Base-by-base conservation (phyloP, 1,139 yeast genomes). In the Kurtzmaniella quercitrusa region DNA sequence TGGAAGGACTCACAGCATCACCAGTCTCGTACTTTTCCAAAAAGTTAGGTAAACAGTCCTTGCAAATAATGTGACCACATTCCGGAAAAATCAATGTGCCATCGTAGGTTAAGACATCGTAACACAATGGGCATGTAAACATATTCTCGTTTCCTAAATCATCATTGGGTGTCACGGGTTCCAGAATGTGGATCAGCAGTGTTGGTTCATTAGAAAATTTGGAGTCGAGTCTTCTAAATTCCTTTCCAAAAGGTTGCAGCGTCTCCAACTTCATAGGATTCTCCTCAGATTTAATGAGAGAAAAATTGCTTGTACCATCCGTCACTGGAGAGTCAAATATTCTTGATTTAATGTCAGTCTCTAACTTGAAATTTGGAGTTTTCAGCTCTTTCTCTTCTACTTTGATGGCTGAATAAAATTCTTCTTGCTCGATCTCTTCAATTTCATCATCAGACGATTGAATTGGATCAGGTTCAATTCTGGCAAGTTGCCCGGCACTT, bases 1-100 rank as follows among this genome's bases (percentile, higher is more conserved):
- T 57, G 2, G 70, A 76, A 18, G 60, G 55, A 3, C 48, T 55
- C 3, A 61, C 67, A 2, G 64, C 66, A 24, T 68, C 73, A 40
- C 57, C 59, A 43, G 52, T 56, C 40, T 67, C 60, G 53, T 61
- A 54, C 48, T 66, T 59, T 51, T 81, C 75, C 58, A 78, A 75
- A 52, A 75, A 81, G 1, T 68, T 66, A 14, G 67, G 78, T 39
- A 79, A 62, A 58, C 95, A 87, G 37, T 78, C 78, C 31, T 68
- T 70, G 58, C 95, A 85, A 1, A 85, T 60, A 53, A 77, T 66
- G 60, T 85, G 94, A 0, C 91, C 93, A 70, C 95, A 87, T 3
- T 68, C 69, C 43, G 79, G 65, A 34, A 81, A 64, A 15, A 84
- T 58, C 19, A 70, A 57, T 4, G 77, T 67, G 19, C 67, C 68